phyloP scores from a whole-genome alignment of 306 rosid species.

The Bauhinia variegata region DNA sequence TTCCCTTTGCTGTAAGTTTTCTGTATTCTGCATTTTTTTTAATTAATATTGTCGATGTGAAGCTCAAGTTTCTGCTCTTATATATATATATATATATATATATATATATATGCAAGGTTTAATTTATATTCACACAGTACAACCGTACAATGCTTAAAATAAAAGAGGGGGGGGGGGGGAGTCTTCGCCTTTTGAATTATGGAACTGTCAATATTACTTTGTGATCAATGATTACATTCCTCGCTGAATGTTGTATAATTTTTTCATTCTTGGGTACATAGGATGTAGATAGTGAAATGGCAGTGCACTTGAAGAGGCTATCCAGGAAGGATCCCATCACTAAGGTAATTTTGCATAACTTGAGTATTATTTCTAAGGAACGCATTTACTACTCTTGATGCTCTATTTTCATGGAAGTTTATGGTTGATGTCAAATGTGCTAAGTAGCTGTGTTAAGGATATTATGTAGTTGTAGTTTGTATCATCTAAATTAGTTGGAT shows the following conservation, averaged over 20 bases:
- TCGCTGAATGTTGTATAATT: neutral
- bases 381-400: neutral
- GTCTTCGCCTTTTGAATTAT: neutral
- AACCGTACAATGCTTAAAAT: too few species aligned
- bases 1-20: conserved; percentile 55
- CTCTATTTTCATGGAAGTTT: neutral
- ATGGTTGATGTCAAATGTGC: neutral
- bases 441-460: neutral
- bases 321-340: conserved; percentile 91
- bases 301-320: conserved; percentile 88
- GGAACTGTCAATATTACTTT: conserved; percentile 3
- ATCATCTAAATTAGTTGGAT: neutral
- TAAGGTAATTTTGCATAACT: conserved; percentile 59
- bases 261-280: conserved; percentile 33
- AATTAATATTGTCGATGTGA: neutral
- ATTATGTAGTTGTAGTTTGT: neutral
- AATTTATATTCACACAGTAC: neutral
- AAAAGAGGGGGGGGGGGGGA: too few species aligned
- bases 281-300: conserved; percentile 90
- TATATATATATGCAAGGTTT: too few species aligned
- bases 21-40: neutral
- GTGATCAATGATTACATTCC: neutral
- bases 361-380: neutral
- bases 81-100: too few species aligned
- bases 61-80: neutral